These are phyloP conservation scores for Haplosporangium sp. DNA, from an alignment of 371 early-diverging fungal species.

Conservation along the genomic window DNA sequence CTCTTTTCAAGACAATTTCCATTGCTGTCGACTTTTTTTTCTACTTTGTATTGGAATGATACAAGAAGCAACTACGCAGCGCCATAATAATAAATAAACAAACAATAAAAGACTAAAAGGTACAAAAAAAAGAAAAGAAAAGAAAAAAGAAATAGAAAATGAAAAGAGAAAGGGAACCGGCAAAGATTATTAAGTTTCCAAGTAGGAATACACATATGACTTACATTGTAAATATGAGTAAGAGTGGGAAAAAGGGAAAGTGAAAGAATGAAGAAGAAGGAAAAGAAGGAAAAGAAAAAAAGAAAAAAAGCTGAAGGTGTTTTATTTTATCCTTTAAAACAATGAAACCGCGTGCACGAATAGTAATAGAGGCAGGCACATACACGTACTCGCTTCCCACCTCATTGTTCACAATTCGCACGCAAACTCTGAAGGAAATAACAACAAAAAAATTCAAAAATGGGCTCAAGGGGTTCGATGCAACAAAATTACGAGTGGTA, in stretches of 20 bases:
- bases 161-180: background rate
- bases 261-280: background rate
- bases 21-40: background rate
- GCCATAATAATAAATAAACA: background rate
- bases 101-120: background rate
- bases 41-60: too few relatives aligned
- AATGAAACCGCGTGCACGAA: background rate
- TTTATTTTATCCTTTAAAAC: background rate
- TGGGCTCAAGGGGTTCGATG: background rate
- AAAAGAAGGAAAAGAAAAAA: slow-evolving; percentile 6
- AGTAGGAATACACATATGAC: background rate
- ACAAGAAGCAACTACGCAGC: background rate
- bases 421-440: slow-evolving; percentile 7
- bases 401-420: slow-evolving; percentile 1
- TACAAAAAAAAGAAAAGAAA: background rate
- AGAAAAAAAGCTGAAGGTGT: slow-evolving; percentile 1
- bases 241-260: background rate
- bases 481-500: slow-evolving; percentile 7
- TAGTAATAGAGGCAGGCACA: too few relatives aligned
- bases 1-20: background rate
- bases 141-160: background rate
- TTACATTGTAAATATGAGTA: slow-evolving; percentile 27
- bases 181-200: background rate
- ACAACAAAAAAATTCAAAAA: background rate
- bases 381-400: background rate